phyloP scores from a whole-genome alignment of 495 filamentous ascomycete species.

The Tuber indicum region DNA sequence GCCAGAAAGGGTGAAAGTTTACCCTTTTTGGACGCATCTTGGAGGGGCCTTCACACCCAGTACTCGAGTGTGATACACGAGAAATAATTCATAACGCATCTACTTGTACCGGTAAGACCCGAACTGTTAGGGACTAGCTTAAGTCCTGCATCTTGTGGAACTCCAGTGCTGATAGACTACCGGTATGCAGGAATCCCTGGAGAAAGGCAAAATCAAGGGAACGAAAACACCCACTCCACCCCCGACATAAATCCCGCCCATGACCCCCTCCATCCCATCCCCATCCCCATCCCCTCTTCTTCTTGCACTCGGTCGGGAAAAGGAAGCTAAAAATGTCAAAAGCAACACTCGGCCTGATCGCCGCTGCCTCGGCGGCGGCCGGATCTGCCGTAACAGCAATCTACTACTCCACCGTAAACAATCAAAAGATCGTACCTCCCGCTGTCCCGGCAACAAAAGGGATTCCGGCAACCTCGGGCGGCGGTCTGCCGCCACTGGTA shows the following conservation, averaged over 20 bases:
- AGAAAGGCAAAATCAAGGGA: conserved; percentile 9
- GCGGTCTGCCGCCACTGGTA: neutral
- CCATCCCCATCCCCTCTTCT: neutral
- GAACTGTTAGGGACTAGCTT: neutral
- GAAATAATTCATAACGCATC: neutral
- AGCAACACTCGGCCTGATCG: conserved; percentile 76
- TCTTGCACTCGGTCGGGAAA: neutral
- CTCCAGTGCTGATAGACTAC: neutral
- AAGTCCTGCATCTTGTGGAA: neutral
- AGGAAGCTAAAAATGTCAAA: conserved; percentile 61
- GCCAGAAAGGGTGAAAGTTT: too few species aligned
- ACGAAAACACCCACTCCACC: conserved; percentile 2
- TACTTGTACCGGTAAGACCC: too few species aligned
- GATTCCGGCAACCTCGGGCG: neutral
- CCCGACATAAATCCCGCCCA: neutral
- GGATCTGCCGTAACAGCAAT: conserved; percentile 78
- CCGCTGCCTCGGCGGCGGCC: conserved; percentile 78
- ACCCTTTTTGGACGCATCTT: too few species aligned
- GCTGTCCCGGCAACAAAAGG: conserved; percentile 28
- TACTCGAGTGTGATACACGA: neutral
- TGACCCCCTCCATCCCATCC: too few species aligned
- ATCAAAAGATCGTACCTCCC: conserved; percentile 15
- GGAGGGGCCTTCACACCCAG: too few species aligned
- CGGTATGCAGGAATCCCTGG: neutral
- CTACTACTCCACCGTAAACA: conserved; percentile 50